Evolutionary conservation across 352 stramenopile species (phyloP).

Genomic region (Phytophthora megakarya): DNA sequence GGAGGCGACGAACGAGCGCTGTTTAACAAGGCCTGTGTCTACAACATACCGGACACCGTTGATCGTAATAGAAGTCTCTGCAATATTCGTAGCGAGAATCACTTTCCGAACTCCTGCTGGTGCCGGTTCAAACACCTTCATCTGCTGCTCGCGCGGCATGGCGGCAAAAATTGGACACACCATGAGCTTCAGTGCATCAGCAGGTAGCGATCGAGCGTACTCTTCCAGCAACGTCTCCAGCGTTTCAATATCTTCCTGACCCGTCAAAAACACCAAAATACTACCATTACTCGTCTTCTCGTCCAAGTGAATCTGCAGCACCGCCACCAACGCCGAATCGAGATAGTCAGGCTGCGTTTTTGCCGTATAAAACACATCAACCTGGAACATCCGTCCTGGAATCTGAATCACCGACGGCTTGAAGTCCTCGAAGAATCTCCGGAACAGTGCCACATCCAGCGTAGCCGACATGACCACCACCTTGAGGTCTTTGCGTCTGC

Average conservation of each 20-base stretch:
- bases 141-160: constrained; percentile 95
- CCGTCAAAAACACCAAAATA: constrained; percentile 95
- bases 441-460: constrained; percentile 94
- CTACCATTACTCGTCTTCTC: constrained; percentile 79
- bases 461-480: constrained; percentile 99
- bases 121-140: constrained; percentile 92
- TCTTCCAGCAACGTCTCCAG: constrained; percentile 86
- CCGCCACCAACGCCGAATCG: constrained; percentile 84
- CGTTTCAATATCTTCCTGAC: constrained; percentile 97
- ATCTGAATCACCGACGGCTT: constrained; percentile 85
- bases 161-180: constrained; percentile 97
- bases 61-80: constrained; percentile 98
- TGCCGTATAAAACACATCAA: constrained; percentile 91
- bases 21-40: constrained; percentile 88
- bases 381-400: constrained; percentile 86
- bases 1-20: constrained; percentile 86
- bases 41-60: constrained; percentile 93
- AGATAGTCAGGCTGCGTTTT: constrained; percentile 91
- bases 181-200: constrained; percentile 72
- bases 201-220: constrained; percentile 73
- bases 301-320: constrained; percentile 92
- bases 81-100: constrained; percentile 96
- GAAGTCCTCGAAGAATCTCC: constrained; percentile 92
- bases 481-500: constrained; percentile 87
- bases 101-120: constrained; percentile 89